Percentiles rank a stretch among this genome's conserved stretches.
These are phyloP conservation scores for Tetragonia tetragonoides DNA, from an alignment of 148 eudicot genomes.

Conservation along the genomic window DNA sequence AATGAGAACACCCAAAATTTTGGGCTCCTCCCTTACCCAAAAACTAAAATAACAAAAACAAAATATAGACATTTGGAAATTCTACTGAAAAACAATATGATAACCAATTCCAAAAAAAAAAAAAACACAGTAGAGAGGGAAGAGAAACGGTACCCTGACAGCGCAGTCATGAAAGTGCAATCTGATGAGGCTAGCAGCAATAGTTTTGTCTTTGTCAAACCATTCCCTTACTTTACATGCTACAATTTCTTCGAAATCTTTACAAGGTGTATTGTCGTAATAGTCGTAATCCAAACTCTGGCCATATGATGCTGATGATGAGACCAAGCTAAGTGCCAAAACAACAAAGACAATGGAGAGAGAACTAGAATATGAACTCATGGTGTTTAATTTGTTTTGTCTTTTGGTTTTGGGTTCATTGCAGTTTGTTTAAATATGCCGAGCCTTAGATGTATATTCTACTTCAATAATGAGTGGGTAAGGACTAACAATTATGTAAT, in stretches of 20 bases:
- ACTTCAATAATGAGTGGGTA: background rate
- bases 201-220: slow-evolving; percentile 44
- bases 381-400: background rate
- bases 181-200: slow-evolving; percentile 67
- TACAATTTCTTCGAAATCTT: slow-evolving; percentile 50
- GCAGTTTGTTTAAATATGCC: background rate
- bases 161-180: slow-evolving; percentile 77
- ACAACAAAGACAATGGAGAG: slow-evolving; percentile 18
- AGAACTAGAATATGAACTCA: slow-evolving; percentile 15
- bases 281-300: slow-evolving; percentile 35
- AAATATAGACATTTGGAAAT: no score
- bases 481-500: background rate
- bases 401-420: background rate
- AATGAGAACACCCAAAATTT: no score
- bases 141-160: slow-evolving; percentile 44
- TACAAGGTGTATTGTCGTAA: slow-evolving; percentile 42
- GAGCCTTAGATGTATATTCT: background rate
- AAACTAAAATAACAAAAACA: no score
- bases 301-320: slow-evolving; percentile 22
- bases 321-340: slow-evolving; percentile 14
- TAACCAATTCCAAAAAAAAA: background rate
- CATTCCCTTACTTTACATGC: slow-evolving; percentile 38
- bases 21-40: no score
- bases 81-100: no score
- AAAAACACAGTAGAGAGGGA: no score